Conservation (phyloP, 768 basidiomycete genomes). For the Hortiboletus campestris region DNA sequence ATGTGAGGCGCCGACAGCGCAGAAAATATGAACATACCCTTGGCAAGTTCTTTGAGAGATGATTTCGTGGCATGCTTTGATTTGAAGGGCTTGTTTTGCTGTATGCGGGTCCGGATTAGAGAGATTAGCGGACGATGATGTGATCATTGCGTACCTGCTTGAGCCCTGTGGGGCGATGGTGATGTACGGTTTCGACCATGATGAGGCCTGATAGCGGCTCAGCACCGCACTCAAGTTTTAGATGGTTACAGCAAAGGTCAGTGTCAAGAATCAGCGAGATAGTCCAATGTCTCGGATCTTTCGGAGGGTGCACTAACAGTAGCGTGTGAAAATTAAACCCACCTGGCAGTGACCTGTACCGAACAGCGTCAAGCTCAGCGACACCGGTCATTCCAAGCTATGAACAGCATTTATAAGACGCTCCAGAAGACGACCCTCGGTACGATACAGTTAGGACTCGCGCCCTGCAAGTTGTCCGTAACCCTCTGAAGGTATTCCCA, state of each 20-base stretch:
- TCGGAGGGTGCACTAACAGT: background rate
- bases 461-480: background rate
- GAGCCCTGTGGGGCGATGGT: constrained; percentile 70
- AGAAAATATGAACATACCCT: constrained; percentile 50
- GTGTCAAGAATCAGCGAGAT: background rate
- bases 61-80: constrained; percentile 88
- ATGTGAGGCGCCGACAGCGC: background rate
- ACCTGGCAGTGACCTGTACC: too few relatives aligned
- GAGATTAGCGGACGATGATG: background rate
- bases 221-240: background rate
- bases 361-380: background rate
- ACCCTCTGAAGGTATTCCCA: background rate
- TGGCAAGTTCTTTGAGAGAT: constrained; percentile 77
- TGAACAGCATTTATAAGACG: background rate
- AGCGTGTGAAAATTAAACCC: constrained; percentile 1
- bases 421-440: background rate
- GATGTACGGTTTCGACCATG: constrained; percentile 46
- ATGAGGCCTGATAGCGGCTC: background rate
- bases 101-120: background rate
- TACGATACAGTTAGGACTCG: background rate
- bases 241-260: background rate
- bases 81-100: constrained; percentile 94
- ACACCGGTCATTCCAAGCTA: background rate
- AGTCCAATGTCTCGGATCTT: background rate
- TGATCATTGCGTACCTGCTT: constrained; percentile 61